A percentile compares a stretch with the other conserved stretches of the same genome.
These are phyloP conservation scores for Tetrahymena elliotti DNA, from an alignment of 73 alveolate genomes.

Conservation along the genomic window DNA sequence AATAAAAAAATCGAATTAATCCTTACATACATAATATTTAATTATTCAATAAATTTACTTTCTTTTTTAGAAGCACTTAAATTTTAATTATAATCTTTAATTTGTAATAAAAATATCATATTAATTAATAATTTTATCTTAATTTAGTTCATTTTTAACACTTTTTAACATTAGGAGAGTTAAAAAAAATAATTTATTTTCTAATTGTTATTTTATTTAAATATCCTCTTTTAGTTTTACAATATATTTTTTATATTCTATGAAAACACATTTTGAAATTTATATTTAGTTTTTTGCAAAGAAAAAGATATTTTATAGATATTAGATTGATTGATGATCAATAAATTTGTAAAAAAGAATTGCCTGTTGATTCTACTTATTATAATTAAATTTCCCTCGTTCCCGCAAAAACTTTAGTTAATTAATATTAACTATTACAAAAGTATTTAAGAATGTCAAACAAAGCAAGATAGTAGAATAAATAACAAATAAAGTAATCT, in stretches of 20 bases:
- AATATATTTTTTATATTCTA: no score
- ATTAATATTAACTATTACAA: not conserved
- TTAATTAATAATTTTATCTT: no score
- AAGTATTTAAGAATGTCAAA: not conserved
- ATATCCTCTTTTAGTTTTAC: no score
- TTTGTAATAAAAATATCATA: no score
- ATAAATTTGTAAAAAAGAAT: not conserved
- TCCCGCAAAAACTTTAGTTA: not conserved
- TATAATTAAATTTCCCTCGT: not conserved
- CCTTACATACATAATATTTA: not conserved
- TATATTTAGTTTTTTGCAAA: not conserved
- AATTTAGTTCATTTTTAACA: no score
- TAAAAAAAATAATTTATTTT: no score
- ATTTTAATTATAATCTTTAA: no score
- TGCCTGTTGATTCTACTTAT: not conserved
- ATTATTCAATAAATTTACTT: not conserved
- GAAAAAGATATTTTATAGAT: not conserved
- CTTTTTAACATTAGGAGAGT: no score
- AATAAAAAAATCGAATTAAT: no score
- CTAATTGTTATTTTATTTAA: no score
- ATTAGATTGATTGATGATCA: not conserved
- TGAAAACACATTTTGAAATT: no score
- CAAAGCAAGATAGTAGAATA: not conserved
- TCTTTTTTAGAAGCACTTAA: no score
- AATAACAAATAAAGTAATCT: not conserved